Evolutionary conservation across 352 stramenopile species (phyloP).

Genomic region (Phytopythium cucurbitacearum): DNA sequence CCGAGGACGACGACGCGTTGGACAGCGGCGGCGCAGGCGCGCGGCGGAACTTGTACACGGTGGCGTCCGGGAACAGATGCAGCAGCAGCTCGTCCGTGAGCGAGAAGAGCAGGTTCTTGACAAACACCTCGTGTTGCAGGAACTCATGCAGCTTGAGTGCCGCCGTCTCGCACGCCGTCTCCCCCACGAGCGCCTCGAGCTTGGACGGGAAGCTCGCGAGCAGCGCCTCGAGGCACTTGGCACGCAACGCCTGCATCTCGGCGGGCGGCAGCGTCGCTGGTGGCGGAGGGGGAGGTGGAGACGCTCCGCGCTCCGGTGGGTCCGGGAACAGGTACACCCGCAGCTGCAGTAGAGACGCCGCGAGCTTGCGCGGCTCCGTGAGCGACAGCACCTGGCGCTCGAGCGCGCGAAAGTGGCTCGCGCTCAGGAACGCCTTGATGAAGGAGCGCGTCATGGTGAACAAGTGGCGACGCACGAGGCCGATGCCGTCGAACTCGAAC

Average conservation of each 20-base stretch:
- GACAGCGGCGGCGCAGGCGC: neutral
- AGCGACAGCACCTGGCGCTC: constrained; percentile 79
- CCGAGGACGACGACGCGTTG: constrained; percentile 3
- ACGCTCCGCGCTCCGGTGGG: constrained; percentile 5
- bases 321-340: constrained; percentile 63
- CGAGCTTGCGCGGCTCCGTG: constrained; percentile 66
- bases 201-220: constrained; percentile 66
- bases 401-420: constrained; percentile 80
- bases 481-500: constrained; percentile 86
- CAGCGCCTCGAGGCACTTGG: constrained; percentile 67
- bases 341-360: constrained; percentile 42
- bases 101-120: constrained; percentile 84
- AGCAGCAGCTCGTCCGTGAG: constrained; percentile 71
- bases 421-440: constrained; percentile 74
- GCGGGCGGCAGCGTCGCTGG: constrained; percentile 12
- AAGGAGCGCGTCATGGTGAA: constrained; percentile 80
- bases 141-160: constrained; percentile 85
- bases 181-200: constrained; percentile 72
- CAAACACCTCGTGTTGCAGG: constrained; percentile 82
- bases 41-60: constrained; percentile 41
- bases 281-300: neutral
- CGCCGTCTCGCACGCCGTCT: constrained; percentile 66
- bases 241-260: constrained; percentile 52
- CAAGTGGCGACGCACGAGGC: constrained; percentile 75
- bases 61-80: constrained; percentile 71